Percentiles rank a stretch among this genome's conserved stretches.
Conservation (phyloP, 139 green algal genomes). For the Chlamydomonas incerta region DNA sequence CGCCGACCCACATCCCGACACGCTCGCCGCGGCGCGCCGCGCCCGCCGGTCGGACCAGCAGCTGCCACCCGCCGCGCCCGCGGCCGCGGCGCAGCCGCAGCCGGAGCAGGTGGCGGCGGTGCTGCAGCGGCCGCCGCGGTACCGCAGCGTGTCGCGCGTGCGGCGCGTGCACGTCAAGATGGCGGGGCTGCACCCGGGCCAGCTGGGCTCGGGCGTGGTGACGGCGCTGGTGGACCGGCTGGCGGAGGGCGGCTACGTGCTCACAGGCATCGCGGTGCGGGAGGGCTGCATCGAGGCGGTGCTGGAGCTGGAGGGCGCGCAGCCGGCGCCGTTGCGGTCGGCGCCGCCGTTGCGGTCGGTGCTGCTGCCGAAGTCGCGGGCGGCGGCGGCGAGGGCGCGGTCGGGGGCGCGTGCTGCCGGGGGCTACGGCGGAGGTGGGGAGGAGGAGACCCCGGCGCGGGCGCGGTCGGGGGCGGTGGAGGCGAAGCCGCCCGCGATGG, state of each 20-base stretch:
- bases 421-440: not conserved
- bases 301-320: not conserved
- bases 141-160: not conserved
- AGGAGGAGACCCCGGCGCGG: no score
- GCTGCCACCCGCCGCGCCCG: no score
- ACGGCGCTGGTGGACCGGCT: not conserved
- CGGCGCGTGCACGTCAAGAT: not conserved
- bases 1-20: no score
- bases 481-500: no score
- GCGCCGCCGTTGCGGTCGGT: not conserved
- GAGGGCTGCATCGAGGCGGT: constrained; percentile 11
- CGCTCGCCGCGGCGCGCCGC: no score
- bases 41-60: no score
- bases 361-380: no score
- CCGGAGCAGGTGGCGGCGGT: not conserved
- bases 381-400: not conserved
- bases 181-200: not conserved
- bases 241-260: not conserved
- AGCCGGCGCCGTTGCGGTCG: not conserved
- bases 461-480: no score
- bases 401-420: not conserved
- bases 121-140: not conserved
- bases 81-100: not conserved
- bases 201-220: not conserved
- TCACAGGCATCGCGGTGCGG: constrained; percentile 7